Evolutionary conservation across 257 asterid genomes (phyloP).

Genomic region (Coffea eugenioides): DNA sequence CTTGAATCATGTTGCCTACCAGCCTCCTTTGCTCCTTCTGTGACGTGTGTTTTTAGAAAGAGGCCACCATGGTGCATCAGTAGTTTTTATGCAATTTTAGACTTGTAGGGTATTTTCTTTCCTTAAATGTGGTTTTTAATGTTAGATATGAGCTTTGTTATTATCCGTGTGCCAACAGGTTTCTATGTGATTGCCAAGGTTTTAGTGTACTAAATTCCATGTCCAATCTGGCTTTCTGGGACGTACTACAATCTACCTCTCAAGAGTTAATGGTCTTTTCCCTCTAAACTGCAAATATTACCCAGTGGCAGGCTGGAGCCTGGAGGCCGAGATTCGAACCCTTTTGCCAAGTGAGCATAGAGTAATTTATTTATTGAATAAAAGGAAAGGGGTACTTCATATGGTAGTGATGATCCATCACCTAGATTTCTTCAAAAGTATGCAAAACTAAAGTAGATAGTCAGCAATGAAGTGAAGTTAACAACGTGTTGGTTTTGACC

Average conservation of each 20-base stretch:
- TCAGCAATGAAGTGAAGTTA: conserved; percentile 30
- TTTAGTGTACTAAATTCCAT: background rate
- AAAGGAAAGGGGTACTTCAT: background rate
- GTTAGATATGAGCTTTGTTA: background rate
- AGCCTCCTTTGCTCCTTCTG: background rate
- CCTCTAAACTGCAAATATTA: background rate
- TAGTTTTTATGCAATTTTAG: background rate
- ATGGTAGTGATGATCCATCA: conserved; percentile 21
- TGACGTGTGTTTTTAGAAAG: background rate
- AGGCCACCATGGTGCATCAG: background rate
- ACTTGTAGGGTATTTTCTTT: background rate
- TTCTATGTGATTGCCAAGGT: background rate
- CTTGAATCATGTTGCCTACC: background rate
- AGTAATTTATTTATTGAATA: background rate
- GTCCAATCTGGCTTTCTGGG: background rate
- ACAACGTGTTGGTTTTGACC: conserved; percentile 35
- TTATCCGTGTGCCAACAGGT: conserved; percentile 3
- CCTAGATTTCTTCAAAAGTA: conserved; percentile 32
- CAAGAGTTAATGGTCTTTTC: background rate
- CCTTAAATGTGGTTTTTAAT: background rate
- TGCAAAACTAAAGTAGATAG: conserved; percentile 15
- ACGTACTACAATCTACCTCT: background rate
- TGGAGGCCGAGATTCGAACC: background rate
- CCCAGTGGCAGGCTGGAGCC: too few species aligned
- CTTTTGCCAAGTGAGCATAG: background rate